Base-by-base conservation (phyloP, 805 yeast genomes). In the Saccharomycopsis babjevae region DNA sequence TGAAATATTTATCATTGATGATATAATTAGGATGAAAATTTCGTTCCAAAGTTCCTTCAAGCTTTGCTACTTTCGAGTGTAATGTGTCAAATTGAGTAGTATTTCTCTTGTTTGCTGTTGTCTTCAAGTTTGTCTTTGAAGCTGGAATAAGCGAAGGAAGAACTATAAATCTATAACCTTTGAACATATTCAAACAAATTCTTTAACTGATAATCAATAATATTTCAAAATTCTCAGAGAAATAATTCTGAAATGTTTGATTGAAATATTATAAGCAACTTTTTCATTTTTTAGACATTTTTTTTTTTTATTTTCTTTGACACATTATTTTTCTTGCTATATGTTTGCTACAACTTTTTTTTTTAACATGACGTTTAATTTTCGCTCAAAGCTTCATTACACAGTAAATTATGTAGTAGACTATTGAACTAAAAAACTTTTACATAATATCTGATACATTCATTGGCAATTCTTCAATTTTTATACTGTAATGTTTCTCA, bases 391-490 rank as follows among this genome's bases (percentile, higher is more conserved):
- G n/a, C n/a, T n/a, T n/a, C n/a, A n/a, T n/a, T n/a, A n/a, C n/a
- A n/a, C n/a, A n/a, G n/a, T n/a, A 22, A 25, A 1, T 25, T 20
- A 22, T 46, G 22, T 13, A 22, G 5, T 42, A 18, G 25, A 5
- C 2, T 42, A 42, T 42, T 18, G 16, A 22, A 18, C 3, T 30
- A 30, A 25, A 11, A 10, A 22, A 10, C 10, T 22, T 10, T 52
- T 28, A 58, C 60, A 58, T 58, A 40, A 58, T 52, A 15, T 54
- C 57, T 11, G 40, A 30, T 5, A 60, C 46, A 46, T 86, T 83
- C 67, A 85, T 25, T 8, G 99, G 99, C 93, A 94, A 89, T 76
- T 93, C 97, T 67, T 83, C 88, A 66, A 93, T 90, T 77, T 86
- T 88, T 58, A 96, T 90, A 68, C 87, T 82, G 78, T 88, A 88